Evolutionary conservation across 352 stramenopile genomes (phyloP).

Genomic region (Saprolegnia parasitica): DNA sequence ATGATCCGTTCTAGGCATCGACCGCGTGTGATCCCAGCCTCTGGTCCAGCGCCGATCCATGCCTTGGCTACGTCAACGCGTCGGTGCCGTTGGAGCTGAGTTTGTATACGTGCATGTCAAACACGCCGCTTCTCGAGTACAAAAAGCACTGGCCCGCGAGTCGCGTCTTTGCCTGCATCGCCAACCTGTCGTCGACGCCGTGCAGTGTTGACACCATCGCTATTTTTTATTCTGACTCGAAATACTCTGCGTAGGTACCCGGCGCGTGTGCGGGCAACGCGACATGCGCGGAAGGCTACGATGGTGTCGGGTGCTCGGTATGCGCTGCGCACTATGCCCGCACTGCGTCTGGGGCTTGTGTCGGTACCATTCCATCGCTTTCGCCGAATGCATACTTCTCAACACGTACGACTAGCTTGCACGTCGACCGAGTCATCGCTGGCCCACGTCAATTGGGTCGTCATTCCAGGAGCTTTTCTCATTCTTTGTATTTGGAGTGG

Average conservation of each 20-base stretch:
- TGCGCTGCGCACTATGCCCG: slow-evolving; percentile 46
- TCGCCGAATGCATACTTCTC: background rate
- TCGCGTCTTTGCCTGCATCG: slow-evolving; percentile 54
- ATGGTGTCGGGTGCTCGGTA: slow-evolving; percentile 54
- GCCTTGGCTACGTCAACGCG: background rate
- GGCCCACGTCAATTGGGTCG: slow-evolving; percentile 47
- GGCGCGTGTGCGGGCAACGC: slow-evolving; percentile 46
- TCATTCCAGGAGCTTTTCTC: slow-evolving; percentile 51
- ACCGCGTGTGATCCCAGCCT: slow-evolving; percentile 12
- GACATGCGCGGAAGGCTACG: slow-evolving; percentile 30
- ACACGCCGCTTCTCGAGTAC: slow-evolving; percentile 35
- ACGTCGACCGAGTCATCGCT: background rate
- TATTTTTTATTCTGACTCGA: background rate
- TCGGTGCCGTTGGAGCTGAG: background rate
- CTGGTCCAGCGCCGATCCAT: background rate
- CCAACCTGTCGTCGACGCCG: slow-evolving; percentile 45
- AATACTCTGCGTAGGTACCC: slow-evolving; percentile 33
- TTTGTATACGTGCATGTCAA: background rate
- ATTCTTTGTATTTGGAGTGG: slow-evolving; percentile 38
- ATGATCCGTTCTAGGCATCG: slow-evolving; percentile 35
- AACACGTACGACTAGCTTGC: slow-evolving; percentile 8
- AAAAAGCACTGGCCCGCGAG: slow-evolving; percentile 47
- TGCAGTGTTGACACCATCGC: slow-evolving; percentile 40
- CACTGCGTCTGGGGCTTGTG: slow-evolving; percentile 48
- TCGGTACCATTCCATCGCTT: slow-evolving; percentile 34